Base-by-base conservation (phyloP, 148 eudicot species). In the Mesembryanthemum crystallinum region DNA sequence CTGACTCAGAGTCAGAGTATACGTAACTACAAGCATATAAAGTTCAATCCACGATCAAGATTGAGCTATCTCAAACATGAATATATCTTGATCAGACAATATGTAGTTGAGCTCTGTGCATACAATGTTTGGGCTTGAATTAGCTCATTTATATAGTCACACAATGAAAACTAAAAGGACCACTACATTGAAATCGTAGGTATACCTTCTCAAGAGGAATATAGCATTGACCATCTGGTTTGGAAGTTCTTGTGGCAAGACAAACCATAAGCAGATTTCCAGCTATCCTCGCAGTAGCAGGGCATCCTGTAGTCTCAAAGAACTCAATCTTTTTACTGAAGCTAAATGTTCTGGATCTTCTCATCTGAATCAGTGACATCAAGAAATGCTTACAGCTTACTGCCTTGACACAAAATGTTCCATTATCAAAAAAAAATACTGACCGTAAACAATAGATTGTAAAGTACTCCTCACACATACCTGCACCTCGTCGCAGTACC, bases 351-450 rank as follows among this genome's bases (percentile, higher is more conserved):
- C n/a, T n/a, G n/a, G n/a, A n/a, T n/a, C n/a, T n/a, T n/a, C n/a
- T n/a, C n/a, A n/a, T n/a, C n/a, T n/a, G n/a, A n/a, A n/a, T n/a
- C n/a, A n/a, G n/a, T n/a, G n/a, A n/a, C n/a, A n/a, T n/a, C 99
- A 71, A 95, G 73, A 81, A 92, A 92, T 66, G 99, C 99, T 86
- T 95, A 84, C 99, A 95, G 77, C 99, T 95, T 57, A 95, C 89
- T 61, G 97, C 99, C 99, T 95, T 88, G 65, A 81, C 18, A 63
- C 63, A 75, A 77, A 73, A 64, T 8, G 61, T 47, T 58, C 62
- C 72, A 42, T n/a, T n/a, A n/a, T 20, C 62, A 82, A 62, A 74
- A 77, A 32, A 59, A 39, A 17, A 65, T 33, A 37, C n/a, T 8
- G 45, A 25, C 11, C 52, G 20, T 12, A 33, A n/a, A 18, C 54